These are phyloP conservation scores for Aureobasidium lini DNA, from an alignment of 2,329 filamentous ascomycete genomes.

Conservation along the genomic window DNA sequence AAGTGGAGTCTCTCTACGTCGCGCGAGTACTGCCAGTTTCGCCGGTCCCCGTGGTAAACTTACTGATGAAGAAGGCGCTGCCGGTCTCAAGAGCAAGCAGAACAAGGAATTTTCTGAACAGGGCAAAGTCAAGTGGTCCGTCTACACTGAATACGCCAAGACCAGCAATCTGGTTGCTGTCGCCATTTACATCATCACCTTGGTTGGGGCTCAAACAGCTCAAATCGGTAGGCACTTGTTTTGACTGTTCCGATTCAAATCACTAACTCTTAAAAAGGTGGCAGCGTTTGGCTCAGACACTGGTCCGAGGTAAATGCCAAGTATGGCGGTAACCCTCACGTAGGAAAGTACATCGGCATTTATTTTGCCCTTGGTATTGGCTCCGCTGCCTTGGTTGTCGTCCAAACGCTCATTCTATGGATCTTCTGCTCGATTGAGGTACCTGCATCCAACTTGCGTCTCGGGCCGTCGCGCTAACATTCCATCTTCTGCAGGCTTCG, in stretches of 20 bases:
- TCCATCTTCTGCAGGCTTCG: conserved; percentile 55
- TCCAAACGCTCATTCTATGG: conserved; percentile 93
- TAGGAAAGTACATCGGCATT: conserved; percentile 87
- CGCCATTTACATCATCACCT: conserved; percentile 64
- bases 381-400: conserved; percentile 71
- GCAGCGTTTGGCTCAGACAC: conserved; percentile 85
- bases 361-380: conserved; percentile 95
- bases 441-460: conserved; percentile 18
- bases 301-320: conserved; percentile 78
- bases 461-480: conserved; percentile 18
- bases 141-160: conserved; percentile 91
- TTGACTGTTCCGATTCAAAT: not conserved
- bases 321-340: conserved; percentile 60
- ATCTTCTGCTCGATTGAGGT: conserved; percentile 99
- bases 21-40: conserved; percentile 88
- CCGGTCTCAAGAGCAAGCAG: conserved; percentile 67
- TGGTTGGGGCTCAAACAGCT: conserved; percentile 72
- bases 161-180: conserved; percentile 87
- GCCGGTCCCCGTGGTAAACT: conserved; percentile 76
- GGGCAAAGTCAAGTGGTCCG: conserved; percentile 95
- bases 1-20: conserved; percentile 74
- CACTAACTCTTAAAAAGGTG: conserved; percentile 43
- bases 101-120: conserved; percentile 84
- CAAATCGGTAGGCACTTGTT: conserved; percentile 57
- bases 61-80: conserved; percentile 66